These are phyloP conservation scores for Lathyrus tuberosus DNA, from an alignment of 306 rosid species.

Conservation along the genomic window DNA sequence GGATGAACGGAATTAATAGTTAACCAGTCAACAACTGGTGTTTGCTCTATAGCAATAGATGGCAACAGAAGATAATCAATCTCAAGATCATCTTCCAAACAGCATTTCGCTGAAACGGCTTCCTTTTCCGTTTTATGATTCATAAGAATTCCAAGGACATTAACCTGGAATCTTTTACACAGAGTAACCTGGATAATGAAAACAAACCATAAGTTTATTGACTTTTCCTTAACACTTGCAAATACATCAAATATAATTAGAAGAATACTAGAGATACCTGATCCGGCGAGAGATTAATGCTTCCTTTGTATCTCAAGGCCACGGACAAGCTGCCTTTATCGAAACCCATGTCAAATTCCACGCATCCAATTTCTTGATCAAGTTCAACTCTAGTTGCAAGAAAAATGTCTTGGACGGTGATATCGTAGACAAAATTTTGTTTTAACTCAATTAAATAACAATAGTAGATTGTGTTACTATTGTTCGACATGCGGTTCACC, in stretches of 20 bases:
- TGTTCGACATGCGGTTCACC: conserved; percentile 40
- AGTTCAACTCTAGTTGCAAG: conserved; percentile 60
- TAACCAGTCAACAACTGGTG: conserved; percentile 58
- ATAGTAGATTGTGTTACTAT: conserved; percentile 46
- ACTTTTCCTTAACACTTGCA: conserved; percentile 3
- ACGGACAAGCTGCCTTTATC: conserved; percentile 57
- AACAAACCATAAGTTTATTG: neutral
- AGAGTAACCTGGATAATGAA: conserved; percentile 56
- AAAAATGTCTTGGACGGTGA: conserved; percentile 56
- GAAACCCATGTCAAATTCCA: conserved; percentile 50
- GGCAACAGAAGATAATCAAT: conserved; percentile 87
- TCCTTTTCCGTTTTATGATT: conserved; percentile 44
- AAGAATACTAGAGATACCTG: conserved; percentile 49
- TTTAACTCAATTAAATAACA: conserved; percentile 75
- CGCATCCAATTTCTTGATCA: conserved; percentile 53
- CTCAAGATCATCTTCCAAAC: conserved; percentile 47
- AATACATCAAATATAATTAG: conserved; percentile 24
- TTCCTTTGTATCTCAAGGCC: conserved; percentile 56
- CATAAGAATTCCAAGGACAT: conserved; percentile 53
- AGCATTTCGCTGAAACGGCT: conserved; percentile 32
- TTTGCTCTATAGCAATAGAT: conserved; percentile 27
- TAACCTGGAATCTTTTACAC: conserved; percentile 69
- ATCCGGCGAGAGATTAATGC: conserved; percentile 47
- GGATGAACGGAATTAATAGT: conserved; percentile 52
- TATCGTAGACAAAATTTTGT: conserved; percentile 53